A percentile compares a stretch with the other conserved stretches of the same genome.
Evolutionary conservation across 768 basidiomycete species (phyloP).

Genomic region (Holtermannia corniformis): DNA sequence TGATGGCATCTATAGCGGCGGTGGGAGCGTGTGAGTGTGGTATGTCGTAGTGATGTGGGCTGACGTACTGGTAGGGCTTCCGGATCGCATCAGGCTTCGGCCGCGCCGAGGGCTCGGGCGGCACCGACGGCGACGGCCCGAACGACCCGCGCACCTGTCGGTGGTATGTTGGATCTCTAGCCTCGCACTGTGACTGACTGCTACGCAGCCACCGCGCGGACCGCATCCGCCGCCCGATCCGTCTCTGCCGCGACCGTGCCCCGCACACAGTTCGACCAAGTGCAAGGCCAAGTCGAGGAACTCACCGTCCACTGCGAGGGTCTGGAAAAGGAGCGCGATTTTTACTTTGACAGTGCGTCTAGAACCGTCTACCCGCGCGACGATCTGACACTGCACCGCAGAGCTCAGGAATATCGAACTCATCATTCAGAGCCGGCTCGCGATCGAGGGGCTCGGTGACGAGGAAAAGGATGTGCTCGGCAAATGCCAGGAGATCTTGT

Average conservation of each 20-base stretch:
- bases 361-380: not conserved
- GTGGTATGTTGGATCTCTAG: not conserved
- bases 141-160: conserved; percentile 7
- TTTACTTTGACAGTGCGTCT: conserved; percentile 85
- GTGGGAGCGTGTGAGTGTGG: conserved; percentile 64
- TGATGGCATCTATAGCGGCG: conserved; percentile 67
- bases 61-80: not conserved
- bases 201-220: conserved; percentile 6
- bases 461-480: conserved; percentile 46
- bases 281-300: conserved; percentile 73
- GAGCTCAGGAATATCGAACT: conserved; percentile 95
- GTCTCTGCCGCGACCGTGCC: conserved; percentile 39
- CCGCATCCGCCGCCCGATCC: conserved; percentile 11
- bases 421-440: conserved; percentile 70
- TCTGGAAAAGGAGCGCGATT: conserved; percentile 93
- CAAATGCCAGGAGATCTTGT: conserved; percentile 84
- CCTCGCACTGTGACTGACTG: conserved; percentile 2
- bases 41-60: not conserved
- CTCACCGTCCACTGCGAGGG: conserved; percentile 73
- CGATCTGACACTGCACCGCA: not conserved
- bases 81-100: conserved; percentile 6
- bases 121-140: conserved; percentile 1
- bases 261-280: conserved; percentile 55
- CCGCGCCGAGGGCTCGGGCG: conserved; percentile 3
- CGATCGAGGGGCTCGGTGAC: conserved; percentile 50